These are phyloP conservation scores for Euclidium syriacum DNA, from an alignment of 345 rosid species.

Conservation along the genomic window DNA sequence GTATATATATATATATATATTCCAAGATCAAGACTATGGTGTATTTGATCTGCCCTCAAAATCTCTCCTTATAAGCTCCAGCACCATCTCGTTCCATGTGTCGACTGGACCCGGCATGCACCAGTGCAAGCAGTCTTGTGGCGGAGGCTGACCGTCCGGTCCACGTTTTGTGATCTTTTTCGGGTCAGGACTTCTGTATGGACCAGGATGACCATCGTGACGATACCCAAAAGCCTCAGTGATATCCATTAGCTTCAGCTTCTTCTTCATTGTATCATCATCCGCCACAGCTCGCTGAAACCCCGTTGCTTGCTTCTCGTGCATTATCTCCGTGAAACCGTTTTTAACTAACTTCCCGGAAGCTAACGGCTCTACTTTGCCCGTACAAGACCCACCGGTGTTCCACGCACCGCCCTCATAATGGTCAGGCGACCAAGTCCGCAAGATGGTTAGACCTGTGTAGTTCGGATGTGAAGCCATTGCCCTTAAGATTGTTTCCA, in stretches of 20 bases:
- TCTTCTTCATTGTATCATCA: conserved; percentile 38
- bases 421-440: conserved; percentile 89
- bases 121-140: conserved; percentile 97
- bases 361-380: conserved; percentile 59
- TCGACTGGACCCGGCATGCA: conserved; percentile 99
- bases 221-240: conserved; percentile 74
- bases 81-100: conserved; percentile 85
- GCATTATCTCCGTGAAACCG: conserved; percentile 68
- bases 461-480: conserved; percentile 58
- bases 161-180: conserved; percentile 75
- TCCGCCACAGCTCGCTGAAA: conserved; percentile 42
- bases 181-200: conserved; percentile 78
- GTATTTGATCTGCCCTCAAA: conserved; percentile 31
- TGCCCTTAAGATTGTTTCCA: conserved; percentile 62
- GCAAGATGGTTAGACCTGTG: conserved; percentile 67
- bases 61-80: conserved; percentile 71
- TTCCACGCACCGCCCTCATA: conserved; percentile 97
- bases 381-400: conserved; percentile 90
- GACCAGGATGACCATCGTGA: conserved; percentile 94
- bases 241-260: conserved; percentile 75
- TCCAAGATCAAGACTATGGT: conserved; percentile 14
- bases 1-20: conserved; percentile 1
- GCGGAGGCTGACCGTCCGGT: conserved; percentile 78
- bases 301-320: conserved; percentile 61
- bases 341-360: conserved; percentile 61